These are phyloP conservation scores for Oidium heveae DNA, from an alignment of 2,329 filamentous ascomycete species.

Conservation along the genomic window DNA sequence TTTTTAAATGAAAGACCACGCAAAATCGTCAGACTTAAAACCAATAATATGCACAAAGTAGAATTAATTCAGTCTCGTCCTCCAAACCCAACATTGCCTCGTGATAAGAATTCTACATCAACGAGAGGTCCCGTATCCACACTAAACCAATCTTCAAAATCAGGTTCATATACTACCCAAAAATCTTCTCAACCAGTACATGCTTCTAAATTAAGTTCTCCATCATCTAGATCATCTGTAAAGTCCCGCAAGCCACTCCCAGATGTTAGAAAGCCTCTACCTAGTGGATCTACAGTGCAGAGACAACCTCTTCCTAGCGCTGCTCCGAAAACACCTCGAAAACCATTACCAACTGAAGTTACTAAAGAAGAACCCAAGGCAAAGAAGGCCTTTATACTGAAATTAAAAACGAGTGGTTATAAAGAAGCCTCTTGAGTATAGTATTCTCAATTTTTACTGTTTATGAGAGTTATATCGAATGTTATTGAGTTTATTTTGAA, in stretches of 20 bases:
- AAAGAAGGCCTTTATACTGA: conserved; percentile 1
- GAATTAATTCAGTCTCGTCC: conserved; percentile 5
- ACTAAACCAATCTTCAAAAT: conserved; percentile 4
- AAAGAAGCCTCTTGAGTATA: neutral
- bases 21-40: conserved; percentile 6
- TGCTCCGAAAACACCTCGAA: conserved; percentile 2
- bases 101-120: conserved; percentile 4
- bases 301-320: neutral
- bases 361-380: conserved; percentile 1
- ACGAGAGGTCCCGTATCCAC: conserved; percentile 4
- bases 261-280: conserved; percentile 4
- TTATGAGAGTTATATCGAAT: neutral
- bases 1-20: conserved; percentile 5
- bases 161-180: neutral
- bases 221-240: neutral
- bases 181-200: conserved; percentile 1
- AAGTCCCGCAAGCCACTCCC: conserved; percentile 6
- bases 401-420: conserved; percentile 2
- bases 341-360: conserved; percentile 2
- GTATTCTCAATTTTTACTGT: neutral
- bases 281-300: conserved; percentile 1
- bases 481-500: conserved; percentile 3
- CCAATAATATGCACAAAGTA: conserved; percentile 3
- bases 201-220: neutral
- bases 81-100: conserved; percentile 5